Percentiles rank a stretch among this genome's conserved stretches.
These are phyloP conservation scores for Rhodotorula paludigena DNA, from an alignment of 768 basidiomycete genomes.

Conservation along the genomic window DNA sequence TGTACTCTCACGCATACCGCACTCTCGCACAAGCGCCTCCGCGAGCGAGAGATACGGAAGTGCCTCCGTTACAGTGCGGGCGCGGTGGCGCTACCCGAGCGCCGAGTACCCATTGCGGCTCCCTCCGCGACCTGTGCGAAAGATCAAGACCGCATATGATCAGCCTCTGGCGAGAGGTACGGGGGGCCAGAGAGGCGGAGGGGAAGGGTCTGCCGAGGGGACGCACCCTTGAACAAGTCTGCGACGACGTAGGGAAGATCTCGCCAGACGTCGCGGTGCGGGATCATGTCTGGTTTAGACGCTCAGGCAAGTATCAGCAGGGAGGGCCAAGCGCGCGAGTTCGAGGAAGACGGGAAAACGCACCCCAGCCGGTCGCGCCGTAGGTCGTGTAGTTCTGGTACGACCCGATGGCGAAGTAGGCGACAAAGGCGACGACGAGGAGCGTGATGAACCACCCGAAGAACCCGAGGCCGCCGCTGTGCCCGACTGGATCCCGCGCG, in stretches of 20 bases:
- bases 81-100: background rate
- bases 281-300: constrained; percentile 12
- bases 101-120: constrained; percentile 18
- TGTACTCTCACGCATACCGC: no score
- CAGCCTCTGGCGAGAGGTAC: background rate
- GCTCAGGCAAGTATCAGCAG: no score
- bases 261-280: constrained; percentile 23
- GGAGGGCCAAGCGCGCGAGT: background rate
- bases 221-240: constrained; percentile 29
- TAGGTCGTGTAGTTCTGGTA: constrained; percentile 86
- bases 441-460: constrained; percentile 84
- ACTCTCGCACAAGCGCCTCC: no score
- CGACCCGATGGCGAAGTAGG: constrained; percentile 71
- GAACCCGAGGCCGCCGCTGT: constrained; percentile 53
- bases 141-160: background rate
- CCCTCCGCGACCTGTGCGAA: constrained; percentile 8
- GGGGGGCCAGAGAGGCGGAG: background rate
- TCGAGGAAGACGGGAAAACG: background rate
- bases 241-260: constrained; percentile 25
- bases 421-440: constrained; percentile 62
- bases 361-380: constrained; percentile 63
- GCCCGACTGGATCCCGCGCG: constrained; percentile 45
- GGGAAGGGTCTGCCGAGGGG: background rate
- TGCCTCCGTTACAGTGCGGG: background rate
- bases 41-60: no score